Evolutionary conservation across 768 basidiomycete species (phyloP), one percentile per base, ranked within the genome.

Genomic region (Tricholomella constricta): DNA sequence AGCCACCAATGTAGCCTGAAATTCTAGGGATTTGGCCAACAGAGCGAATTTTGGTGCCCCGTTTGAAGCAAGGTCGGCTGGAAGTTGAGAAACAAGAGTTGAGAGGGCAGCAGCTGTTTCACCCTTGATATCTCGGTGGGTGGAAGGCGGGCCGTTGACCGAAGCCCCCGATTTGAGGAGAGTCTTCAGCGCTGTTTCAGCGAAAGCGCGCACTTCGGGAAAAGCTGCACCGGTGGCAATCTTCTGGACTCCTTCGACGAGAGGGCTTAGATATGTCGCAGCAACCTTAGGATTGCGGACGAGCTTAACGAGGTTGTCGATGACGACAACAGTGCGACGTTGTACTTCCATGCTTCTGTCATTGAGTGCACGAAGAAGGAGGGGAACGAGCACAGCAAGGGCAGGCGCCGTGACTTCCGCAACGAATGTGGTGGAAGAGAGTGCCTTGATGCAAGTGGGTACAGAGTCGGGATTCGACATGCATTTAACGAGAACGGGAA

Each of bases 351-450:
- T 97, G 52, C 93, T 94, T 59, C 95, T 83, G 68, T 97, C 95
- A 60, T 95, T 95, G 62, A 98, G 77, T 9, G 92, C 95, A 64
- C 96, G 92, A 37, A 83, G 78, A 43, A 98, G 78, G 20, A 98
- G 83, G 6, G 96, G 96, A 6, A 95, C 93, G 51, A 98, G 84
- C 58, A 98, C 94, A 14, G 96, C 96, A 26, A 98, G 82, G 10
- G 95, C 93, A n/a, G 96, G 95, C 0, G 93, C 86, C 20, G 89
- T 97, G 61, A 98, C 93, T 74, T 98, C 96, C 47, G 95, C 91
- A 54, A 98, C 96, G 60, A 98, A 98, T 14, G 96, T 98, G 15
- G 93, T 94, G 56, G 85, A 91, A 4, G 95, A 96, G 10, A 98
- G 80, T 17, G 92, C 84, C 76, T 98, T 98, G 81, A 98, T 94